A percentile compares a stretch with the other conserved stretches of the same genome.
Conservation (phyloP, 305 asterid genomes). For the Withania somnifera region DNA sequence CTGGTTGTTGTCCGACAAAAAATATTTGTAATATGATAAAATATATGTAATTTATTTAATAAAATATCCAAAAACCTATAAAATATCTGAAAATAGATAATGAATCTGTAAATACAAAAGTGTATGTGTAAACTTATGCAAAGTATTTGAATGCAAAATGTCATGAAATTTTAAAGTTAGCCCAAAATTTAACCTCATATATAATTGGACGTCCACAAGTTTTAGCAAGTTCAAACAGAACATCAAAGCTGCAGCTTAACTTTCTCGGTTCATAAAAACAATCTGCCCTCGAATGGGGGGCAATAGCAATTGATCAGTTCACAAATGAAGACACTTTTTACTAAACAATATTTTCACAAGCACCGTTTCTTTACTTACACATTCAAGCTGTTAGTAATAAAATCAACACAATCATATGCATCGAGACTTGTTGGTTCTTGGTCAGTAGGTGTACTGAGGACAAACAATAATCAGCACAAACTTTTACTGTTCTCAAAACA, state of each 20-base stretch:
- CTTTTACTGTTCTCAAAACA: conserved; percentile 21
- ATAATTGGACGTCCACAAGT: neutral
- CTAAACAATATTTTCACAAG: conserved; percentile 7
- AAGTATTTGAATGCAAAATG: too few relatives aligned
- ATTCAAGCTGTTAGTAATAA: conserved; percentile 23
- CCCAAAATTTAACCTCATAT: neutral
- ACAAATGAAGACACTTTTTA: neutral
- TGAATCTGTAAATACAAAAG: too few relatives aligned
- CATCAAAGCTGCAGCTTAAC: neutral
- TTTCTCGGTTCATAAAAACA: neutral
- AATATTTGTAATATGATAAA: too few relatives aligned
- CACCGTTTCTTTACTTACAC: conserved; percentile 20
- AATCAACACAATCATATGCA: conserved; percentile 12
- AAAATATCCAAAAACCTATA: too few relatives aligned
- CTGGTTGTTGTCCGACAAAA: too few relatives aligned
- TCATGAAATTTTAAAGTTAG: too few relatives aligned
- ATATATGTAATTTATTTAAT: too few relatives aligned
- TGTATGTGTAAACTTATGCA: too few relatives aligned
- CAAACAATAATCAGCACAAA: conserved; percentile 8
- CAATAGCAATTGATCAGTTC: neutral
- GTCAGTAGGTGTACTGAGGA: conserved; percentile 20
- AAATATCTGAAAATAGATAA: too few relatives aligned
- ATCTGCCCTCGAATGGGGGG: neutral
- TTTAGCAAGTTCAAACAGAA: neutral
- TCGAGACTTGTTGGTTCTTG: conserved; percentile 13